Evolutionary conservation across 225 moss, liverwort and hornwort species (phyloP).

Genomic region (Bryoerythrophyllum caledonicum): DNA sequence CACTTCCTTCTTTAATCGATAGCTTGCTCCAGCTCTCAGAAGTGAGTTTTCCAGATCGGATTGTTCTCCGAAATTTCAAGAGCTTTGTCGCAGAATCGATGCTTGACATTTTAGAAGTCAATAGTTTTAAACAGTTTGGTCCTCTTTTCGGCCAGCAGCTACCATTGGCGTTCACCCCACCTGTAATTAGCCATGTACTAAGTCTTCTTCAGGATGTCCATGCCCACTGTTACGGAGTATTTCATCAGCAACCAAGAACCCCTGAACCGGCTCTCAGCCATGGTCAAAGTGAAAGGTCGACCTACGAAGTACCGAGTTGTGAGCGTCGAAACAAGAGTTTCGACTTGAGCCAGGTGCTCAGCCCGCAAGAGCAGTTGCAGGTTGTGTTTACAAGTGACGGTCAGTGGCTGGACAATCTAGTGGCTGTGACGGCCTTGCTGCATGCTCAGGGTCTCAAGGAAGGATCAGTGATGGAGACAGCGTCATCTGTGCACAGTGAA

Average conservation of each 20-base stretch:
- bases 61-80: conserved; percentile 68
- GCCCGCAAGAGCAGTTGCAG: conserved; percentile 82
- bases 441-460: conserved; percentile 98
- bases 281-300: conserved; percentile 27
- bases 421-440: conserved; percentile 80
- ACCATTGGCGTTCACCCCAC: conserved; percentile 79
- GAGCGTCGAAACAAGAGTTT: conserved; percentile 70
- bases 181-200: conserved; percentile 84
- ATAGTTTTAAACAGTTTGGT: conserved; percentile 69
- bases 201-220: conserved; percentile 86
- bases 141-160: conserved; percentile 66
- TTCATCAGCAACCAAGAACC: conserved; percentile 42
- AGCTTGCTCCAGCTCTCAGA: conserved; percentile 81
- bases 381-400: conserved; percentile 76
- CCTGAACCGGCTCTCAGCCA: conserved; percentile 31
- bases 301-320: conserved; percentile 45
- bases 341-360: conserved; percentile 54
- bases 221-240: conserved; percentile 55
- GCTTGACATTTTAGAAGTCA: conserved; percentile 69
- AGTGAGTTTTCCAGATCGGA: conserved; percentile 57
- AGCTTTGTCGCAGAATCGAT: conserved; percentile 78
- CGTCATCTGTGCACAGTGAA: conserved; percentile 96
- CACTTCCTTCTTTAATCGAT: conserved; percentile 76
- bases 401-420: conserved; percentile 86
- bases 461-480: conserved; percentile 78